phyloP scores from a whole-genome alignment of 2,329 filamentous ascomycete genomes.

The Arachnopeziza araneosa region DNA sequence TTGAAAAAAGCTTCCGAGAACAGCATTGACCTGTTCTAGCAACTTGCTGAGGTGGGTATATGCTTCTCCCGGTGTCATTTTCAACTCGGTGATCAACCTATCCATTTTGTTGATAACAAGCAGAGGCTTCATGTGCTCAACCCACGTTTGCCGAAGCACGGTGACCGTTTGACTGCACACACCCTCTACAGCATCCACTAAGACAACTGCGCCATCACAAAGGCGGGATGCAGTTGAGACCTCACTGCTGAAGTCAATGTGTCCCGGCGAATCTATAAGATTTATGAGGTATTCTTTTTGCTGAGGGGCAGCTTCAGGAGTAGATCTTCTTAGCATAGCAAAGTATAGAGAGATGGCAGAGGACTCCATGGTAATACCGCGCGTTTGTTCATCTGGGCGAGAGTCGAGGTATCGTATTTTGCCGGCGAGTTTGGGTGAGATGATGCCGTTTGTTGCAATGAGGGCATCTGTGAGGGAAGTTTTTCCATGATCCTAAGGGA shows the following conservation, averaged over 20 bases:
- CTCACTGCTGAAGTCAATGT: constrained; percentile 98
- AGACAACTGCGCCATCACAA: constrained; percentile 88
- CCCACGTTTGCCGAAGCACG: constrained; percentile 90
- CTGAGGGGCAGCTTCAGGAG: constrained; percentile 61
- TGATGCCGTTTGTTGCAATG: constrained; percentile 98
- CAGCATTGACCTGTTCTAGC: constrained; percentile 92
- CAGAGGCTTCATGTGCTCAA: constrained; percentile 88
- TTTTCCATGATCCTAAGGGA: constrained; percentile 82
- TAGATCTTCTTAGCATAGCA: constrained; percentile 73
- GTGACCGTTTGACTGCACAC: constrained; percentile 99
- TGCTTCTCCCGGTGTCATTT: constrained; percentile 86
- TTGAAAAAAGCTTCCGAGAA: constrained; percentile 95
- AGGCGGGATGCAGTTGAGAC: constrained; percentile 92
- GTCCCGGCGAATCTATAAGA: constrained; percentile 93
- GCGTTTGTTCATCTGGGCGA: constrained; percentile 87
- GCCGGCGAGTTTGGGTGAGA: constrained; percentile 92
- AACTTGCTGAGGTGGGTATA: constrained; percentile 85
- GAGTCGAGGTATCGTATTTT: constrained; percentile 98
- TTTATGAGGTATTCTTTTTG: constrained; percentile 93
- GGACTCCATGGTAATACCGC: constrained; percentile 99
- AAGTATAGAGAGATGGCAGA: constrained; percentile 97
- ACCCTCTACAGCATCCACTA: constrained; percentile 95
- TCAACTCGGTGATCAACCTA: constrained; percentile 84
- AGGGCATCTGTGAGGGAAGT: constrained; percentile 94
- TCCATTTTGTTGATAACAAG: constrained; percentile 99